Conservation (phyloP, 305 asterid species). For the Fraxinus platypoda region DNA sequence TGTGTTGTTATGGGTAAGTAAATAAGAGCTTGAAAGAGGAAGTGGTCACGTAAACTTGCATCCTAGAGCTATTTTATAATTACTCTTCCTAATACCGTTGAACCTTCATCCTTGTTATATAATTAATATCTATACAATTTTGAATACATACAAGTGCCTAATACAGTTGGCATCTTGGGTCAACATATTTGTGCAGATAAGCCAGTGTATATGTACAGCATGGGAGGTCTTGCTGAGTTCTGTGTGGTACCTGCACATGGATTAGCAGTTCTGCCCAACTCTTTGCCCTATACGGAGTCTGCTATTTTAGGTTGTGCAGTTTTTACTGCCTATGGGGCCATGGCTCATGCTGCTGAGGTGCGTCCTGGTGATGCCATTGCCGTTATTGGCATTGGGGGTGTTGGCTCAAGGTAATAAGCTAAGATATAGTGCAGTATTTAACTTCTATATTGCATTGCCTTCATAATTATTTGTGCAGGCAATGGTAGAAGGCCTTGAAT, state of each 20-base stretch:
- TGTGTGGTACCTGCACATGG: conserved; percentile 96
- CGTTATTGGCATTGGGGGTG: conserved; percentile 96
- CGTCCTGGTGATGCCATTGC: conserved; percentile 91
- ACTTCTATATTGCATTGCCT: neutral
- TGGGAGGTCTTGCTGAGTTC: conserved; percentile 98
- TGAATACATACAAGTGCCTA: conserved; percentile 6
- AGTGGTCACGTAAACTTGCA: neutral
- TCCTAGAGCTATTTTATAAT: conserved; percentile 7
- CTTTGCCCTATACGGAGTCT: conserved; percentile 90
- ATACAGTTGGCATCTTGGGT: conserved; percentile 19
- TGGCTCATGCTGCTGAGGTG: conserved; percentile 98
- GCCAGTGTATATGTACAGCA: conserved; percentile 97
- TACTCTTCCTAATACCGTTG: conserved; percentile 5
- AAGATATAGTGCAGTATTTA: neutral
- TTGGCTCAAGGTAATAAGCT: conserved; percentile 82
- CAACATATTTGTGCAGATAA: conserved; percentile 56
- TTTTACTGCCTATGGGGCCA: conserved; percentile 97
- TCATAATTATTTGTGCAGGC: conserved; percentile 13
- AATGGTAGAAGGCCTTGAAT: conserved; percentile 2
- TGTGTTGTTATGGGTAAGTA: neutral
- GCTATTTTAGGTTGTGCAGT: conserved; percentile 96
- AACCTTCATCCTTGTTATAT: neutral
- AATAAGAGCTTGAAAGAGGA: neutral
- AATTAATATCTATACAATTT: neutral
- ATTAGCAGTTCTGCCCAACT: conserved; percentile 62